Conservation (phyloP, 208 protist species). For the Leishmania tropica region DNA sequence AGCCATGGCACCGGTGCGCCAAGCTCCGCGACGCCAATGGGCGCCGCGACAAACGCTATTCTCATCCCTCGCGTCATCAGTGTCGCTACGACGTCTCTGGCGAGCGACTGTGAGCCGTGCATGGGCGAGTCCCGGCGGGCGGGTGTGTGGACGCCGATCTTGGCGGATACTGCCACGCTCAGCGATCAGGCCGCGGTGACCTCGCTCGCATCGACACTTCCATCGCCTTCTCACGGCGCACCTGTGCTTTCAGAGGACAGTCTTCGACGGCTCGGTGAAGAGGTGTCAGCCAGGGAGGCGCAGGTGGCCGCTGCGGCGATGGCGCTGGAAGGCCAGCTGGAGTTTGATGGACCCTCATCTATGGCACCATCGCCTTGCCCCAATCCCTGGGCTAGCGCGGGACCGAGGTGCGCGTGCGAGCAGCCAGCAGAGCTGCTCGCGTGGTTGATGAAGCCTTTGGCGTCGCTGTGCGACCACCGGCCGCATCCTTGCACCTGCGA, state of each 20-base stretch:
- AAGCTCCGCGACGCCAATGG: not conserved
- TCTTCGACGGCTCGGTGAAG: not conserved
- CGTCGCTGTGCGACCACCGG: slow-evolving; percentile 4
- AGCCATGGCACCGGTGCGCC: not conserved
- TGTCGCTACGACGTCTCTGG: slow-evolving; percentile 7
- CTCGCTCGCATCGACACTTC: not conserved
- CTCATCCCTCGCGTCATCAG: slow-evolving; percentile 5
- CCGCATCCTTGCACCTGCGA: not conserved
- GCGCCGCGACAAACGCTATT: not conserved
- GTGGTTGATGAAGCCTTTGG: slow-evolving; percentile 5
- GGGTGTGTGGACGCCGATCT: not conserved
- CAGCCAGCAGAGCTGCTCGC: slow-evolving; percentile 1
- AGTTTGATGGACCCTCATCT: not conserved
- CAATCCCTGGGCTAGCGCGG: not conserved
- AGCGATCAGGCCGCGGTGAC: not conserved
- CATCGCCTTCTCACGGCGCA: slow-evolving; percentile 4
- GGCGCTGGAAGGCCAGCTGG: not conserved
- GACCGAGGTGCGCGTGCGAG: not conserved
- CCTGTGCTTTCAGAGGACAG: not conserved
- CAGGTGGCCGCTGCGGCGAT: not conserved
- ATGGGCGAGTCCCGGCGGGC: slow-evolving; percentile 1
- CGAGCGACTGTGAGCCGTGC: slow-evolving; percentile 27
- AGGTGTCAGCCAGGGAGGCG: not conserved
- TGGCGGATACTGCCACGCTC: not conserved
- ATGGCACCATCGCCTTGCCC: not conserved